Evolutionary conservation across 805 yeast species (phyloP), one percentile per base, ranked within the genome.

Genomic region (Candida taoyuanica): DNA sequence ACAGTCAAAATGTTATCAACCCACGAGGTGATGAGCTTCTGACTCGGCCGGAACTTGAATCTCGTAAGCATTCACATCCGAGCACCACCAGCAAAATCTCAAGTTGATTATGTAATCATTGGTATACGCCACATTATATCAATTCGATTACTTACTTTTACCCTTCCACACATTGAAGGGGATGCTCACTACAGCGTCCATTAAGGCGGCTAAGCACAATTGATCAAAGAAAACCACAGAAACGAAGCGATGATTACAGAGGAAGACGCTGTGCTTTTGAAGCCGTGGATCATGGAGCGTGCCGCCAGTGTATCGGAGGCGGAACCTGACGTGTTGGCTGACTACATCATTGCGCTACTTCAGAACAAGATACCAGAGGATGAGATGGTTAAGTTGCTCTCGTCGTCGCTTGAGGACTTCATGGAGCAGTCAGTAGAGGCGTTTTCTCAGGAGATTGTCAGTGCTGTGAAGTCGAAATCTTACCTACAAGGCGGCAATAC

Each of bases 321-420:
- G 3, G 73, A 68, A 31, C 53, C 68, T 5, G 62, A 59, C 11
- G 70, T 68, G 18, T 49, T 71, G 39, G 58, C 69, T 1, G 75
- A 71, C 33, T 72, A 69, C 46, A 66, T 70, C 15, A 27, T 68
- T 19, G 71, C 73, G 1, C 50, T 72, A 24, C 49, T 72, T 19
- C 47, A 62, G 28, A 60, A 68, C 44, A 63, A 62, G 16, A 52
- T 60, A 23, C 50, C 66, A 8, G 58, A 49, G 5, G 60, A 46
- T 1, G 67, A 65, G 46, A 52, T 67, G 32, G 39, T 51, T 14
- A 50, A 50, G 27, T 42, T 60, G 36, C 55, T 70, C 36, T 34
- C 52, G 16, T 43, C 51, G 1, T 67, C 70, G 36, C 58, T 71
- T 34, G 53, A 47, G 13, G 76, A 70, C 44, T 68, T 71, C 31